These are phyloP conservation scores for Trichoderma sp. DNA, from an alignment of 2,329 filamentous ascomycete genomes.

Conservation along the genomic window DNA sequence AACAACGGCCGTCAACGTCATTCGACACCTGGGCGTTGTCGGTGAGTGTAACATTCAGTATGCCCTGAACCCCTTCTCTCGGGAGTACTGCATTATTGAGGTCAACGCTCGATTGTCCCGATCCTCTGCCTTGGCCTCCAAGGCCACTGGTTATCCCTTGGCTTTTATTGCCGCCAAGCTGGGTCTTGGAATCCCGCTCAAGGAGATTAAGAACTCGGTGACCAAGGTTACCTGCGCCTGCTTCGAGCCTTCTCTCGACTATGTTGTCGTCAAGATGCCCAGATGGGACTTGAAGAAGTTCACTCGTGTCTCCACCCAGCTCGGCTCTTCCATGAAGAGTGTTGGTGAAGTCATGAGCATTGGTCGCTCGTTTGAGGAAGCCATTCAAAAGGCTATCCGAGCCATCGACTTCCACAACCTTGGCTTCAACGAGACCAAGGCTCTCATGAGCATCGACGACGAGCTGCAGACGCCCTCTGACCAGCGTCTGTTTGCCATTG, in stretches of 20 bases:
- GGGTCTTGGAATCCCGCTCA: conserved; percentile 89
- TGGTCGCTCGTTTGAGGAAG: conserved; percentile 94
- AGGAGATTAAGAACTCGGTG: conserved; percentile 94
- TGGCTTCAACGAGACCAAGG: conserved; percentile 88
- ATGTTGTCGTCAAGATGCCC: conserved; percentile 98
- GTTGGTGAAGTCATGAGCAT: conserved; percentile 99
- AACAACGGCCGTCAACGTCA: conserved; percentile 95
- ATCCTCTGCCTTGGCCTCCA: conserved; percentile 93
- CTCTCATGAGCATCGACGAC: conserved; percentile 92
- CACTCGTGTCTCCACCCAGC: conserved; percentile 89
- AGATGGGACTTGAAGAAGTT: conserved; percentile 99
- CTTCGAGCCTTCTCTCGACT: conserved; percentile 97
- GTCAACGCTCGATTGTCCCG: conserved; percentile 95
- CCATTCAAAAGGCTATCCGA: conserved; percentile 96
- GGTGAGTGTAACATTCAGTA: conserved; percentile 99
- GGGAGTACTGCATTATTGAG: conserved; percentile 98
- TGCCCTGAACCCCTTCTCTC: conserved; percentile 90
- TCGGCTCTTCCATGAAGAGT: conserved; percentile 99
- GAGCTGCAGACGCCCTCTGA: conserved; percentile 97
- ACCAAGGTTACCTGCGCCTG: conserved; percentile 95
- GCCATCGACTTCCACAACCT: conserved; percentile 94
- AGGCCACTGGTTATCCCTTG: conserved; percentile 93
- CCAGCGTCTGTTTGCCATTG: conserved; percentile 94
- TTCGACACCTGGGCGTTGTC: conserved; percentile 93
- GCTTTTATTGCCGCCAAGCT: conserved; percentile 97